Evolutionary conservation across 2,329 filamentous ascomycete species (phyloP).

Genomic region (Stagonosporopsis chrysanthemi): DNA sequence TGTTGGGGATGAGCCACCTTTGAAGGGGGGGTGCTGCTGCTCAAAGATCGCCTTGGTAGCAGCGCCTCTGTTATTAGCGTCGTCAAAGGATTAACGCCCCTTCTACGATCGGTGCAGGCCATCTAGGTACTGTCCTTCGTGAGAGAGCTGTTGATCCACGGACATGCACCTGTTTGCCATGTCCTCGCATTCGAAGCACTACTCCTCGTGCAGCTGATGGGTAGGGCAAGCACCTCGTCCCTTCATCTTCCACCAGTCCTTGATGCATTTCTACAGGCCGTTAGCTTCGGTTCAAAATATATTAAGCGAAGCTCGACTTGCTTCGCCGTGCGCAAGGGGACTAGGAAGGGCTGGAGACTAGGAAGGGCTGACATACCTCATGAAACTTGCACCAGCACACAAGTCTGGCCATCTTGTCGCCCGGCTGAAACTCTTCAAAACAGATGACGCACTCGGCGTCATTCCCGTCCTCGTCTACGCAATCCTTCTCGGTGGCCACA

Average conservation of each 20-base stretch:
- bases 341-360: too few species aligned
- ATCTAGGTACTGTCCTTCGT: neutral
- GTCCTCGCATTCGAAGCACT: conserved; percentile 7
- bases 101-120: too few species aligned
- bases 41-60: too few species aligned
- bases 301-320: too few species aligned
- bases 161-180: too few species aligned
- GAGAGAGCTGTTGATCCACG: too few species aligned
- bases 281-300: too few species aligned
- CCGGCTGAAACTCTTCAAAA: conserved; percentile 69
- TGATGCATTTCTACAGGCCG: conserved; percentile 58
- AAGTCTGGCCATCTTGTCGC: conserved; percentile 65
- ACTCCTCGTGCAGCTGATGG: conserved; percentile 57
- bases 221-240: conserved; percentile 66
- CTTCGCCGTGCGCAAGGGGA: too few species aligned
- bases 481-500: conserved; percentile 69
- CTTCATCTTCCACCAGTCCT: conserved; percentile 66
- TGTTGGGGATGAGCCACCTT: too few species aligned
- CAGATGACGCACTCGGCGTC: conserved; percentile 69
- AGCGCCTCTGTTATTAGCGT: too few species aligned
- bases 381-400: conserved; percentile 72
- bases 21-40: too few species aligned
- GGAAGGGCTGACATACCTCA: conserved; percentile 49
- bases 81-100: too few species aligned
- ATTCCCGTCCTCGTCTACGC: conserved; percentile 60